phyloP scores from a whole-genome alignment of 2,329 filamentous ascomycete species.

The Aspergillus sp. region DNA sequence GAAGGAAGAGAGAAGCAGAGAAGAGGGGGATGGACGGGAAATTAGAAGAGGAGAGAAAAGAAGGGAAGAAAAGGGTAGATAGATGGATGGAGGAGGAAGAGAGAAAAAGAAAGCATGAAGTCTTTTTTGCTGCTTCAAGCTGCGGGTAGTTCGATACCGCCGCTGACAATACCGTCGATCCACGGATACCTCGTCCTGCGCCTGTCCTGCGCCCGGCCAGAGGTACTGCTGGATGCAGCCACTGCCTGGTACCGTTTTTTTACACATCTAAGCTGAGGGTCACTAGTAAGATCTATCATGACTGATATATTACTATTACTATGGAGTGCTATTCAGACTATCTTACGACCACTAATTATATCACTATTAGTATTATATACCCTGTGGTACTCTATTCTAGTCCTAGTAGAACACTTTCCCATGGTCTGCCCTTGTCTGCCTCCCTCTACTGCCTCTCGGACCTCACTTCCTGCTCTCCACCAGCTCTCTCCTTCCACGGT shows the following conservation, averaged over 20 bases:
- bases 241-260: too few species aligned
- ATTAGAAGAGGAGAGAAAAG: slow-evolving; percentile 6
- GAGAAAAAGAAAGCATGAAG: slow-evolving; percentile 7
- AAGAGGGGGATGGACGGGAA: slow-evolving; percentile 7
- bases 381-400: background rate
- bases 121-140: background rate
- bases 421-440: background rate
- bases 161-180: background rate
- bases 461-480: slow-evolving; percentile 1
- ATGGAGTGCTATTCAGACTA: background rate
- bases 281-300: background rate
- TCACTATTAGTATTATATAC: background rate
- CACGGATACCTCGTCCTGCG: background rate
- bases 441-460: slow-evolving; percentile 1
- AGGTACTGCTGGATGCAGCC: too few species aligned
- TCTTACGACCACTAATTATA: too few species aligned
- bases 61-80: slow-evolving; percentile 4
- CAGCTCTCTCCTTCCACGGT: slow-evolving; percentile 1
- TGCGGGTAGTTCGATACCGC: too few species aligned
- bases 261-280: too few species aligned
- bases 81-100: slow-evolving; percentile 5
- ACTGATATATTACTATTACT: background rate
- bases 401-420: background rate
- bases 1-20: slow-evolving; percentile 8
- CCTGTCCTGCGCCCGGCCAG: background rate